These are phyloP conservation scores for Jackrogersella multiformis DNA, from an alignment of 495 filamentous ascomycete species.

Conservation along the genomic window DNA sequence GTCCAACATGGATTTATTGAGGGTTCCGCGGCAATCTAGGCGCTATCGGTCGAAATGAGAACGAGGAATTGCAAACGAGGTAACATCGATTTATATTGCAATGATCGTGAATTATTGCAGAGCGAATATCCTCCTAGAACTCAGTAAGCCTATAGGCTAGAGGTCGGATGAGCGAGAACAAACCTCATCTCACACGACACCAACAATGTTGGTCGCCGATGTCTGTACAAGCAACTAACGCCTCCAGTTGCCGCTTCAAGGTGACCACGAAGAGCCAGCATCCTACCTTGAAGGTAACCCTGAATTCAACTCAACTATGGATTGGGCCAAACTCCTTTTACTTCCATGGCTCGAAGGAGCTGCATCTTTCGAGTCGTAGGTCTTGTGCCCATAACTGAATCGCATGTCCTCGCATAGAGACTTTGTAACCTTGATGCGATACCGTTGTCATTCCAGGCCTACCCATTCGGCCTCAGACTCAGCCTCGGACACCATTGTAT, in stretches of 20 bases:
- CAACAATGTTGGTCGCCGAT: not conserved
- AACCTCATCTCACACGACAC: constrained; percentile 9
- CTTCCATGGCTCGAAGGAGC: not conserved
- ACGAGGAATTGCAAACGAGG: not conserved
- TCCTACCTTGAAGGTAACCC: not conserved
- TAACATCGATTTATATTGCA: constrained; percentile 24
- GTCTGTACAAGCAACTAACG: not conserved
- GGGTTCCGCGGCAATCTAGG: not conserved
- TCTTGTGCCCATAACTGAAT: not conserved
- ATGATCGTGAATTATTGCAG: constrained; percentile 4
- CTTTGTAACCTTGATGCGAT: not conserved
- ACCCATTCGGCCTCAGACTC: constrained; percentile 63
- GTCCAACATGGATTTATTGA: not conserved
- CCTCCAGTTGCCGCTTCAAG: not conserved
- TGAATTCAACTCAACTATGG: not conserved
- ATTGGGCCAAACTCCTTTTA: not conserved
- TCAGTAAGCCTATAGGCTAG: constrained; percentile 13
- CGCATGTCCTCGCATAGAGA: not conserved
- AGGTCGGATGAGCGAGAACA: not conserved
- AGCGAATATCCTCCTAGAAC: constrained; percentile 9
- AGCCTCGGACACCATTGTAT: constrained; percentile 44
- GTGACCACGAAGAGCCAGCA: not conserved
- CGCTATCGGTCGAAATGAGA: not conserved
- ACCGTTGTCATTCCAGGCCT: constrained; percentile 59
- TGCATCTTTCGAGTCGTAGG: not conserved